Base-by-base conservation (phyloP, 2,329 filamentous ascomycete genomes). In the Aspergillus sp. region DNA sequence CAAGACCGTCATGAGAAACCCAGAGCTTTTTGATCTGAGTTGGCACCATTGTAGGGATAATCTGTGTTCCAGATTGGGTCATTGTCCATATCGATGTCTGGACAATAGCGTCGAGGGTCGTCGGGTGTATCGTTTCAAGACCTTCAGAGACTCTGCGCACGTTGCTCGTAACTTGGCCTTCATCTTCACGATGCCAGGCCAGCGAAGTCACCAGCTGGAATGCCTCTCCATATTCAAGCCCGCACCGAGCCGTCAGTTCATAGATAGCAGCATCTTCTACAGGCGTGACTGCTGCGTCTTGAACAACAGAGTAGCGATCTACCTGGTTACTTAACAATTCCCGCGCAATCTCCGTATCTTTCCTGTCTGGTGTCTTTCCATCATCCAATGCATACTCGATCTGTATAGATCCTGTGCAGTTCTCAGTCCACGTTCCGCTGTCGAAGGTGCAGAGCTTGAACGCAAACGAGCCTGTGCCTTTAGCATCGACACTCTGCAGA, bases 71-170 rank as follows among this genome's bases (percentile, higher is more conserved):
- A 11, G 34, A 36, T 13, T 34, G 30, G 5, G 45, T 38, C 45
- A 9, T 24, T 17, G 57, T 60, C 26, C 41, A 43, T 20, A 43
- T n/a, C 17, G 41, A 18, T 18, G 41, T 43, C 17, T 62, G 59
- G 8, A 62, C 7, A 13, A 62, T 52, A 2, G 57, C 47, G 50
- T 62, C 59, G 2, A 60, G 42, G 0, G 57, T 52, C 7, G 59
- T 57, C 11, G 59, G 59, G 15, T 62, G 59, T 17, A 62, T 60
- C 3, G 47, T 55, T 20, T 43, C 41, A 7, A 6, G 3, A 3
- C 41, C 17, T 6, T 43, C 41, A 1, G 11, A 13, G 41, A 43
- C 17, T 13, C 41, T 43, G 9, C 20, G 17, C 17, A 43, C 41
- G 3, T 43, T 43, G 20, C 41, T 43, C 2, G 41, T 43, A 20